Evolutionary conservation across 129 eudicot species (phyloP).

Genomic region (Pittosporum tobira): DNA sequence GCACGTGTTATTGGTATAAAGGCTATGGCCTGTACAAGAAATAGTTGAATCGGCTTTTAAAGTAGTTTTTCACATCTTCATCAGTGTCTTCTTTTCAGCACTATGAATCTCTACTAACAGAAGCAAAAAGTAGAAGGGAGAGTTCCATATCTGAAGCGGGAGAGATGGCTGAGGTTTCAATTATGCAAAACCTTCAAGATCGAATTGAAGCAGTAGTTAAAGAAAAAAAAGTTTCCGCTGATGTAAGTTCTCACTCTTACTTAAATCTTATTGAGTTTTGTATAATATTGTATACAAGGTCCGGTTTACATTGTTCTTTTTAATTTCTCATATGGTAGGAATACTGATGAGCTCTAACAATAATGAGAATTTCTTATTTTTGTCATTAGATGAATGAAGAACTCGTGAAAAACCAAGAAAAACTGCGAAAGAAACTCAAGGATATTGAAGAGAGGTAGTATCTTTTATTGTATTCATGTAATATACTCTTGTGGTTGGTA

Average conservation of each 20-base stretch:
- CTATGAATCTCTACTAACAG: slow-evolving; percentile 70
- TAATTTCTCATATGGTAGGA: neutral
- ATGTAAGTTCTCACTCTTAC: slow-evolving; percentile 28
- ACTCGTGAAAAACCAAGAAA: slow-evolving; percentile 63
- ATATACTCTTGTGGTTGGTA: too few relatives aligned
- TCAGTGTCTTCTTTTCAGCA: slow-evolving; percentile 32
- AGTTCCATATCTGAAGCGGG: slow-evolving; percentile 34
- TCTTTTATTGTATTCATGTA: neutral
- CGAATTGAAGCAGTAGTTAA: slow-evolving; percentile 39
- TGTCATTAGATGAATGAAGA: slow-evolving; percentile 51
- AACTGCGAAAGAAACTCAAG: slow-evolving; percentile 34
- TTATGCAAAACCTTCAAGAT: slow-evolving; percentile 40
- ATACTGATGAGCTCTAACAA: neutral
- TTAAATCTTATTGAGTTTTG: slow-evolving; percentile 1
- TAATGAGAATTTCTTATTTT: slow-evolving; percentile 3
- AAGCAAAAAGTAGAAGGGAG: slow-evolving; percentile 65
- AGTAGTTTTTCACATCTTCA: neutral
- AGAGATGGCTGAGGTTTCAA: slow-evolving; percentile 45
- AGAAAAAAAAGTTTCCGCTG: slow-evolving; percentile 47
- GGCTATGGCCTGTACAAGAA: neutral
- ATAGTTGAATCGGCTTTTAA: neutral
- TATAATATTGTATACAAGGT: neutral
- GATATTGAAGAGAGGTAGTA: slow-evolving; percentile 81
- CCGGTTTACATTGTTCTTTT: slow-evolving; percentile 3
- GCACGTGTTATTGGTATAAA: neutral